Evolutionary conservation across 345 rosid species (phyloP).

Genomic region (Jatropha curcas): DNA sequence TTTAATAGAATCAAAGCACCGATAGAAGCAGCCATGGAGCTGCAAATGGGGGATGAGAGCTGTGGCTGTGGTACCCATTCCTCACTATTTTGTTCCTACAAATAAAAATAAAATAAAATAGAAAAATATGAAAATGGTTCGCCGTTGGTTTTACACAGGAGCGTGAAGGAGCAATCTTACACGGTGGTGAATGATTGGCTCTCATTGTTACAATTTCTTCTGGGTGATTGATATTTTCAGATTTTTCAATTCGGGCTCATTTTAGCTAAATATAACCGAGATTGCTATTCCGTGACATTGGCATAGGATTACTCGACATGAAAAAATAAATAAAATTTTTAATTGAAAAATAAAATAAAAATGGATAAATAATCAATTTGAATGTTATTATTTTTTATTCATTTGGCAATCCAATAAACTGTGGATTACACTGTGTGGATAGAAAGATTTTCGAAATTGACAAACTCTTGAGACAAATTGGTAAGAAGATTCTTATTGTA

Average conservation of each 20-base stretch:
- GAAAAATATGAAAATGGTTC: neutral
- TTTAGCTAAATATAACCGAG: neutral
- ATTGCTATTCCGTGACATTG: neutral
- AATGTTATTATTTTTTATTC: too few species aligned
- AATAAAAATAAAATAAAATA: neutral
- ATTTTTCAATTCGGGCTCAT: neutral
- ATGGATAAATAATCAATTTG: too few species aligned
- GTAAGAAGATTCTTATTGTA: too few species aligned
- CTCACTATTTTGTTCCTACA: neutral
- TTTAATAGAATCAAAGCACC: conserved; percentile 28
- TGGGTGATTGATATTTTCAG: conserved; percentile 3
- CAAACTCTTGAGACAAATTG: too few species aligned
- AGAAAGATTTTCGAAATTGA: too few species aligned
- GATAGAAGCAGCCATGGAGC: conserved; percentile 45
- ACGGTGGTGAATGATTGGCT: conserved; percentile 6
- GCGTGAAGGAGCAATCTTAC: neutral
- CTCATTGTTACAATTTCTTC: neutral
- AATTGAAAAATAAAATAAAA: too few species aligned
- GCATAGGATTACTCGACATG: neutral
- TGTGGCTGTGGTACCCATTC: conserved; percentile 64
- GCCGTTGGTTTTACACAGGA: neutral
- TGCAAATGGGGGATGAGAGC: conserved; percentile 60
- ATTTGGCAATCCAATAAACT: too few species aligned
- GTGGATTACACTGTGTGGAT: too few species aligned
- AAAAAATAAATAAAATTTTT: too few species aligned